Evolutionary conservation across 768 basidiomycete genomes (phyloP).

Genomic region (Kondoa subrosea): DNA sequence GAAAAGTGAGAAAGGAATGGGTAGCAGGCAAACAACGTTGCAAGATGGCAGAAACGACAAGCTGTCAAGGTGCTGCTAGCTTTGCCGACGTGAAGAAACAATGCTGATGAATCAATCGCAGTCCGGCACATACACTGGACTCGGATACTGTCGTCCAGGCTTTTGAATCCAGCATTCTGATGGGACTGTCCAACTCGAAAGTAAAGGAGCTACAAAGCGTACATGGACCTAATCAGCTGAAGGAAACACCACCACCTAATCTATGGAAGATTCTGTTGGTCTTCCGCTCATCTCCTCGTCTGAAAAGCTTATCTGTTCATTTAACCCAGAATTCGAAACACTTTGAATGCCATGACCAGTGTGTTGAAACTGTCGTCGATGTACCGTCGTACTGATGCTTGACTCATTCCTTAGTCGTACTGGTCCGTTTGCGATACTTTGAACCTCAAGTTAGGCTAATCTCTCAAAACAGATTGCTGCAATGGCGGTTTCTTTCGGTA

Average conservation of each 20-base stretch:
- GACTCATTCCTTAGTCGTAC: constrained; percentile 19
- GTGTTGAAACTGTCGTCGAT: not conserved
- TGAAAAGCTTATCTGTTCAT: no score
- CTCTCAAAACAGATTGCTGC: constrained; percentile 28
- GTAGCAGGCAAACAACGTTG: not conserved
- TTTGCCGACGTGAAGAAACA: no score
- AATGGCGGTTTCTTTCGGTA: constrained; percentile 41
- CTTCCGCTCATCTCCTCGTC: no score
- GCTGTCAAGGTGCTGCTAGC: not conserved
- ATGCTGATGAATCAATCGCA: no score
- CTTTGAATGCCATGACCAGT: constrained; percentile 7
- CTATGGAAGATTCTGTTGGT: constrained; percentile 8
- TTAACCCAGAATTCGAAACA: constrained; percentile 11
- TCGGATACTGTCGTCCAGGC: constrained; percentile 12
- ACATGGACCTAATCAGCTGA: constrained; percentile 20
- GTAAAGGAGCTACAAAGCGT: constrained; percentile 9
- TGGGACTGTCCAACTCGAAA: not conserved
- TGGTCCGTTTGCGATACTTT: constrained; percentile 27
- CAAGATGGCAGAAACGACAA: constrained; percentile 1
- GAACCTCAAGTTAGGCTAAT: not conserved
- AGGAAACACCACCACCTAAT: constrained; percentile 5
- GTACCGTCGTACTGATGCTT: no score
- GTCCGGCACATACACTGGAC: constrained; percentile 14
- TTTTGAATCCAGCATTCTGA: constrained; percentile 12
- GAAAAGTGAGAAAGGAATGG: not conserved